Base-by-base conservation (phyloP, 1,284 basidiomycete species). In the Apiotrichum mycotoxinovorans region DNA sequence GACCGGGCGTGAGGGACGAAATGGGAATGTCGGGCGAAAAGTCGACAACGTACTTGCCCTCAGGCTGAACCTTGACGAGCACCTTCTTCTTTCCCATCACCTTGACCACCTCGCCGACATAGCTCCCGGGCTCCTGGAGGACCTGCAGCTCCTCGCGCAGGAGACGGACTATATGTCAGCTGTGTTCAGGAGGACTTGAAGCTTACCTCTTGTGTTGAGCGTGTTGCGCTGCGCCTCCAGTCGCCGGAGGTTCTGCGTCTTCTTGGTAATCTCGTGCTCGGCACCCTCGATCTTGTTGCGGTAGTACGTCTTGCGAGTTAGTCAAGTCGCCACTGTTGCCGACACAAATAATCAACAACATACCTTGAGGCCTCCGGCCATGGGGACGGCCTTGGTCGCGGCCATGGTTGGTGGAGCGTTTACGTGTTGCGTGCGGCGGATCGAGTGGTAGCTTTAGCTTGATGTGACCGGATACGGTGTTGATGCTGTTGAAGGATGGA, bases 21-120 rank as follows among this genome's bases (percentile, higher is more conserved):
- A 96, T 78, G 62, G 95, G 88, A 68, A 98, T 92, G 62, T 93
- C 89, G 3, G 85, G 79, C 66, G 95, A 92, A 61, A 98, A 83
- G 79, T 98, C 94, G 60, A 98, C 95, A 60, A 98, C 95, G 79
- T 97, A 98, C 84, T 98, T 97, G 59, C 94, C 94, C 79, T 98
- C 95, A 0, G 95, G 95, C 75, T 98, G 95, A 10, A 98, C 92
- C 78, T 98, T 98, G 67, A 98, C 95, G 43, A 98, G 80, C 5
- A 98, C 93, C 79, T 97, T 97, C 77, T 88, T 98, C 87, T 98
- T 98, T 59, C 94, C 91, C 95, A 98, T 98, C 20, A 97, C 89
- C 78, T 97, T 98, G 68, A 98, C 88, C 3, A 98, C 87, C 79
- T 98, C 96, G 25, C 95, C 95, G 27, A 98, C 95, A 79, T 98